Percentiles rank a stretch among this genome's conserved stretches.
Evolutionary conservation across 352 stramenopile species (phyloP).

Genomic region (Phytophthora uliginosa): DNA sequence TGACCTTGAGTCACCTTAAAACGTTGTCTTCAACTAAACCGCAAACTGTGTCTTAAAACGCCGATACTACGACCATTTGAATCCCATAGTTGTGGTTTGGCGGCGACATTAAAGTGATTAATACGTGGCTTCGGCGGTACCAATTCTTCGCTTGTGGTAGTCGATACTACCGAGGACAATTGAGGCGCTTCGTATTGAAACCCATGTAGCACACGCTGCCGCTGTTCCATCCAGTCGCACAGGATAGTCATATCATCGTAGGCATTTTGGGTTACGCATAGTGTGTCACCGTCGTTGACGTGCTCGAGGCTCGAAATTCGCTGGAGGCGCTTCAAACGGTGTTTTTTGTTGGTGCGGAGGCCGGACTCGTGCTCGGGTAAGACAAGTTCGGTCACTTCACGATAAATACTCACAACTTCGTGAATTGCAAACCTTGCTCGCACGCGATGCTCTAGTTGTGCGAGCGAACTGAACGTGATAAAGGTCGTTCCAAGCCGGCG

Average conservation of each 20-base stretch:
- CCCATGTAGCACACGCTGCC: constrained; percentile 44
- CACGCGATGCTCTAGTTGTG: constrained; percentile 51
- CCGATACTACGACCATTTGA: constrained; percentile 60
- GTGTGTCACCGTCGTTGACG: constrained; percentile 58
- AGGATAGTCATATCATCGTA: constrained; percentile 83
- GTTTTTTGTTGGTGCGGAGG: neutral
- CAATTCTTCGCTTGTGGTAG: neutral
- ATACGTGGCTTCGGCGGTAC: neutral
- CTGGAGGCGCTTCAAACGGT: constrained; percentile 38
- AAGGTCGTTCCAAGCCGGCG: constrained; percentile 53
- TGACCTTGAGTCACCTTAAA: constrained; percentile 5
- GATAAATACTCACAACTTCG: constrained; percentile 57
- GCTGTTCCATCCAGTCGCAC: constrained; percentile 68
- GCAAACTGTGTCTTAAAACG: constrained; percentile 23
- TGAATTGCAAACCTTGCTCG: constrained; percentile 35
- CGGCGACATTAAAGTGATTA: neutral
- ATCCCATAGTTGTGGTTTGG: constrained; percentile 57
- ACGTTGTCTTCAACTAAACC: constrained; percentile 5
- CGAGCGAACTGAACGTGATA: constrained; percentile 56
- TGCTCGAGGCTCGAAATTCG: constrained; percentile 50
- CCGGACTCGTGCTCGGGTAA: constrained; percentile 1
- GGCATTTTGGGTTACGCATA: constrained; percentile 67
- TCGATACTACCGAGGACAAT: neutral
- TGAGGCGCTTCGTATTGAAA: constrained; percentile 28
- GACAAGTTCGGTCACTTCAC: constrained; percentile 38